These are phyloP conservation scores for Pyronema domesticum DNA, from an alignment of 495 filamentous ascomycete species.

Conservation along the genomic window DNA sequence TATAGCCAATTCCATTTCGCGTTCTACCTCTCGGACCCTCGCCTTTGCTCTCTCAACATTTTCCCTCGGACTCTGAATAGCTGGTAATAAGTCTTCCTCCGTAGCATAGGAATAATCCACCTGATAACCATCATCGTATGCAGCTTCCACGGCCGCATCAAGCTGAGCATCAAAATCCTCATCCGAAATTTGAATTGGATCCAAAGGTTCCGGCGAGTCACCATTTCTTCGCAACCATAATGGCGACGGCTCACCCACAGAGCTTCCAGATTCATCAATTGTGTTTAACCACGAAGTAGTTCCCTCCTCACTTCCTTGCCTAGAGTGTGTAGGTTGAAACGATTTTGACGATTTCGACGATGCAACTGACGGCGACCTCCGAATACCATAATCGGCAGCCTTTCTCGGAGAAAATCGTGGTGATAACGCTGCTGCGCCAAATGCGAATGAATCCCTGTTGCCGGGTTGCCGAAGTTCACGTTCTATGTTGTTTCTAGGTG, in stretches of 20 bases:
- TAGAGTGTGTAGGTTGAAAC: constrained; percentile 28
- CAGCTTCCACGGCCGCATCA: constrained; percentile 89
- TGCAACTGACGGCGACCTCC: constrained; percentile 26
- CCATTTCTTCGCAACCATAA: constrained; percentile 15
- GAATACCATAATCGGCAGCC: constrained; percentile 18
- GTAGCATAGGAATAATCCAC: constrained; percentile 35
- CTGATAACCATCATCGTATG: constrained; percentile 80
- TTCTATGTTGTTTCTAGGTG: neutral
- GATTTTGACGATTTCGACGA: constrained; percentile 10
- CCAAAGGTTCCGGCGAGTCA: constrained; percentile 27
- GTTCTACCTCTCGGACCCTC: constrained; percentile 57
- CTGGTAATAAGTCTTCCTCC: constrained; percentile 29
- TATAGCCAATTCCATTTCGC: constrained; percentile 51
- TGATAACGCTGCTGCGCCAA: constrained; percentile 21
- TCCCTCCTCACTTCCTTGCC: constrained; percentile 44
- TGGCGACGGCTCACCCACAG: constrained; percentile 27
- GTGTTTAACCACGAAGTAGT: constrained; percentile 91
- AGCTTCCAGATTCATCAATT: constrained; percentile 85
- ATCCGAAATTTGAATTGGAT: constrained; percentile 39
- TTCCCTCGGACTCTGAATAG: constrained; percentile 40
- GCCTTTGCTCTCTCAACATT: constrained; percentile 67
- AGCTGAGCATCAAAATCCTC: constrained; percentile 90
- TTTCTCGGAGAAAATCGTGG: constrained; percentile 15
- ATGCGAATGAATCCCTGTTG: constrained; percentile 22
- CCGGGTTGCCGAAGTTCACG: neutral